These are phyloP conservation scores for Actinidia polygama DNA, from an alignment of 179 eudicot genomes.

Conservation along the genomic window DNA sequence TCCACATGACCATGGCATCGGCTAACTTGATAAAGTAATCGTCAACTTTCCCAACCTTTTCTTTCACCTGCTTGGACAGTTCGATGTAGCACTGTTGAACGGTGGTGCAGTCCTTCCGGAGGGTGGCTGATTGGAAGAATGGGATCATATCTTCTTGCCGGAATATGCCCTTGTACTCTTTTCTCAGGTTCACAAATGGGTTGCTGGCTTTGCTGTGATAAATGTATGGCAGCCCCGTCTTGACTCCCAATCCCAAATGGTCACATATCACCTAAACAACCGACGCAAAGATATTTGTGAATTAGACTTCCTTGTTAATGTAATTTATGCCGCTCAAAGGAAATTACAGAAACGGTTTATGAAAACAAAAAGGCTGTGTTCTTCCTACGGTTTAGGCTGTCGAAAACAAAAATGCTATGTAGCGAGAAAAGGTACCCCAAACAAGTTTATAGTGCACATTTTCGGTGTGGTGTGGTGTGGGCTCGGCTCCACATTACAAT, in stretches of 20 bases:
- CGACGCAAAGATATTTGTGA: not conserved
- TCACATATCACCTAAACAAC: slow-evolving; percentile 46
- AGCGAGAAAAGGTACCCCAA: no score
- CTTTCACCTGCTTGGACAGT: slow-evolving; percentile 42
- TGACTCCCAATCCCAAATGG: slow-evolving; percentile 48
- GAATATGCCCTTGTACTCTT: slow-evolving; percentile 50
- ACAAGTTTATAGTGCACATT: no score
- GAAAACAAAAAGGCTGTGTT: no score
- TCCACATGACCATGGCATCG: slow-evolving; percentile 58
- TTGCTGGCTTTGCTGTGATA: slow-evolving; percentile 58
- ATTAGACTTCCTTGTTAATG: no score
- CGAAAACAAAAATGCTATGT: no score
- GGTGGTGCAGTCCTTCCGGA: slow-evolving; percentile 46
- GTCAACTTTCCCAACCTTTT: slow-evolving; percentile 40
- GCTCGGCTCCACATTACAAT: no score
- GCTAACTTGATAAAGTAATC: slow-evolving; percentile 45
- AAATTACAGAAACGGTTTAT: no score
- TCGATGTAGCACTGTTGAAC: slow-evolving; percentile 50
- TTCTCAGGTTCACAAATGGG: slow-evolving; percentile 49
- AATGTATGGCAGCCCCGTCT: slow-evolving; percentile 53
- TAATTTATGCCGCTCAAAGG: not conserved
- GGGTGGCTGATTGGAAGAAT: slow-evolving; percentile 40
- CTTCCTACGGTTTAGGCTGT: no score
- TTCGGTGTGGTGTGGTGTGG: no score
- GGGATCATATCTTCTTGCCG: slow-evolving; percentile 61